Percentiles rank a stretch among this genome's conserved stretches.
phyloP scores from a whole-genome alignment of 2,329 filamentous ascomycete species.

The Rhinocladiella similis region DNA sequence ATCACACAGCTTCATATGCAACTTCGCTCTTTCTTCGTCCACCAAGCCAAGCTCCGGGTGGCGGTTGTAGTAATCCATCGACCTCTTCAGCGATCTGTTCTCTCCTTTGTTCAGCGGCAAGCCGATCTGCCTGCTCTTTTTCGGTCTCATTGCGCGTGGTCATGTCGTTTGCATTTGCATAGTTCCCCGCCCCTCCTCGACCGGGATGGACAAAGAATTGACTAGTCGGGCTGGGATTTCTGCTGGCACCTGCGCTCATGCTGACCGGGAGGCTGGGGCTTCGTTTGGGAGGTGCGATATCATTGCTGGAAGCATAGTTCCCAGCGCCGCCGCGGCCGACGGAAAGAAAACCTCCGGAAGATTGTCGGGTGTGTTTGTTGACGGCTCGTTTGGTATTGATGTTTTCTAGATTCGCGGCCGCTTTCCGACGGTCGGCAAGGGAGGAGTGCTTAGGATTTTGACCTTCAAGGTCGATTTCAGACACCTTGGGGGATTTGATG shows the following conservation, averaged over 20 bases:
- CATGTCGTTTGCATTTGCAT: conserved; percentile 28
- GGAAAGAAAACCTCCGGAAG: conserved; percentile 19
- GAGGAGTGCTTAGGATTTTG: conserved; percentile 21
- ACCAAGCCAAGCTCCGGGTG: conserved; percentile 24
- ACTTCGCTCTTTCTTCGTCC: conserved; percentile 22
- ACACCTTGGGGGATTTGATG: conserved; percentile 8
- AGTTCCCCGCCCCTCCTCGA: conserved; percentile 65
- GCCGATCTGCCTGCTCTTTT: conserved; percentile 18
- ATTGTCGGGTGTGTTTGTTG: conserved; percentile 13
- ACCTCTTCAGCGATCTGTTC: conserved; percentile 26
- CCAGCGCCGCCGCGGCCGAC: conserved; percentile 27
- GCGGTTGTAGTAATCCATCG: conserved; percentile 23
- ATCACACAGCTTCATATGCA: conserved; percentile 12
- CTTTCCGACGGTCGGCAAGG: conserved; percentile 24
- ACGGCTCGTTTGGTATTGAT: conserved; percentile 24
- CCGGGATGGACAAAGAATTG: conserved; percentile 40
- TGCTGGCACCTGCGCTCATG: conserved; percentile 5
- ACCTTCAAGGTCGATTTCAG: conserved; percentile 47
- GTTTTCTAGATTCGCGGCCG: conserved; percentile 22
- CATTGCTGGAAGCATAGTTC: conserved; percentile 20
- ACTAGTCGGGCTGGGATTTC: conserved; percentile 1
- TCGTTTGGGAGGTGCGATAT: conserved; percentile 12
- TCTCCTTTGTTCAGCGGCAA: conserved; percentile 22
- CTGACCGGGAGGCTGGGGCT: conserved; percentile 19
- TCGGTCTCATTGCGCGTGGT: conserved; percentile 15